A percentile compares a stretch with the other conserved stretches of the same genome.
Conservation (phyloP, 306 rosid species). For the Lablab purpureus region DNA sequence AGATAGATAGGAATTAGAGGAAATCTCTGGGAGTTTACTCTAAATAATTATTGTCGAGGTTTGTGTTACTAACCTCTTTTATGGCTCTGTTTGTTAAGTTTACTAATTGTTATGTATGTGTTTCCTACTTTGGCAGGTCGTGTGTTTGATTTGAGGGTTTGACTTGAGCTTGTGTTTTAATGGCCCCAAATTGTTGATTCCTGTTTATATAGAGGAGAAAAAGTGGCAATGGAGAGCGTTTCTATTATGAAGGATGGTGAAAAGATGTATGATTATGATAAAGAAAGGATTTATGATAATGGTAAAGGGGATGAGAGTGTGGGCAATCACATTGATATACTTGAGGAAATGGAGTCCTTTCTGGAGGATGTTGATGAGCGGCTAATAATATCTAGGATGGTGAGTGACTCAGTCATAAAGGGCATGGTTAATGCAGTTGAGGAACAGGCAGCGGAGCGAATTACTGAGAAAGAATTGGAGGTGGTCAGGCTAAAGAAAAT, state of each 20-base stretch:
- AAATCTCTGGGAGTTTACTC: no score
- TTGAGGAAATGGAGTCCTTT: constrained; percentile 76
- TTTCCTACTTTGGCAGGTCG: constrained; percentile 39
- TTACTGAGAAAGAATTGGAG: constrained; percentile 77
- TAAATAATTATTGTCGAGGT: background rate
- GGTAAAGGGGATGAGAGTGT: constrained; percentile 53
- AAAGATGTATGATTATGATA: constrained; percentile 45
- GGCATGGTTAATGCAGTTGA: constrained; percentile 80
- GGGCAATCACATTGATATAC: constrained; percentile 52
- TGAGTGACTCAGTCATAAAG: constrained; percentile 79
- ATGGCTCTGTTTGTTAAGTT: background rate
- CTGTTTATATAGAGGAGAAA: constrained; percentile 29
- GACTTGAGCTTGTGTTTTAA: constrained; percentile 35
- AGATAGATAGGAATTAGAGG: no score
- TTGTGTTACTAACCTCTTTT: background rate
- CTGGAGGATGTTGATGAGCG: constrained; percentile 62
- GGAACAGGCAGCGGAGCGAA: constrained; percentile 74
- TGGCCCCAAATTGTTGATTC: constrained; percentile 42
- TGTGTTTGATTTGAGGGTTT: constrained; percentile 33
- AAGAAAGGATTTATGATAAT: constrained; percentile 47
- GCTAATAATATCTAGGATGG: constrained; percentile 86
- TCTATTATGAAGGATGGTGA: constrained; percentile 49
- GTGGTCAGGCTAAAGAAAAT: constrained; percentile 65
- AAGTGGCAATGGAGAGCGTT: constrained; percentile 41
- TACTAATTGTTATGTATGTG: constrained; percentile 15